Evolutionary conservation across 2,329 filamentous ascomycete species (phyloP).

Genomic region (Escovopsis sp.): DNA sequence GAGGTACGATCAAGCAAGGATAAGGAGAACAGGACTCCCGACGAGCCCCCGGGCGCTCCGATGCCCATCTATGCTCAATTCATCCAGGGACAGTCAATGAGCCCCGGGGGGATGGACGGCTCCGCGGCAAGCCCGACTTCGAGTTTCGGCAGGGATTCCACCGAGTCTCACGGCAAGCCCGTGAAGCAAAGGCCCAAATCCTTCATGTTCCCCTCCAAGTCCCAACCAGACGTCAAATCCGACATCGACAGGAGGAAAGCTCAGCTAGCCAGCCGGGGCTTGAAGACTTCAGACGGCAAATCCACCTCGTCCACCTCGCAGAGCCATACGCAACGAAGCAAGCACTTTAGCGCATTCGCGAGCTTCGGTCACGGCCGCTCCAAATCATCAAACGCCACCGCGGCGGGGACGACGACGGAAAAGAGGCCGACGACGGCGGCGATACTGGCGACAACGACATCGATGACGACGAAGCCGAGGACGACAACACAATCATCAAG

Average conservation of each 20-base stretch:
- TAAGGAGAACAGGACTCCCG: slow-evolving; percentile 68
- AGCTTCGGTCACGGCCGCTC: slow-evolving; percentile 22
- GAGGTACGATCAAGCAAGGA: slow-evolving; percentile 40
- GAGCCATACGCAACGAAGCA: slow-evolving; percentile 18
- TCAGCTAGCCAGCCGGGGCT: slow-evolving; percentile 15
- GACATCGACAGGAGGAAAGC: slow-evolving; percentile 8
- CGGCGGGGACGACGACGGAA: slow-evolving; percentile 11
- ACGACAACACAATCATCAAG: too few species aligned
- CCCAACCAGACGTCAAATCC: slow-evolving; percentile 8
- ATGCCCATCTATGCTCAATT: slow-evolving; percentile 77
- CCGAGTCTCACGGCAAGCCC: slow-evolving; percentile 3
- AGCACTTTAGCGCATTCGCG: slow-evolving; percentile 23
- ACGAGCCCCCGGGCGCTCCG: slow-evolving; percentile 17
- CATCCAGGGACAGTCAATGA: slow-evolving; percentile 14
- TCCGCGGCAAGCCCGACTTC: slow-evolving; percentile 1
- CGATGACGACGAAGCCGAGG: neutral
- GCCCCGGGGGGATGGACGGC: slow-evolving; percentile 1
- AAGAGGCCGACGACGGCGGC: neutral
- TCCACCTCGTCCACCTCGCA: neutral
- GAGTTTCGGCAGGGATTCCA: slow-evolving; percentile 2
- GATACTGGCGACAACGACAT: too few species aligned
- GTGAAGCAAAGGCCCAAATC: slow-evolving; percentile 35
- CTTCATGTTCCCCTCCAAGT: slow-evolving; percentile 23
- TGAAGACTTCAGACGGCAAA: slow-evolving; percentile 15
- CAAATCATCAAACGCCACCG: slow-evolving; percentile 18